A percentile compares a stretch with the other conserved stretches of the same genome.
Conservation (phyloP, 306 rosid species). For the Inga oerstediana region DNA sequence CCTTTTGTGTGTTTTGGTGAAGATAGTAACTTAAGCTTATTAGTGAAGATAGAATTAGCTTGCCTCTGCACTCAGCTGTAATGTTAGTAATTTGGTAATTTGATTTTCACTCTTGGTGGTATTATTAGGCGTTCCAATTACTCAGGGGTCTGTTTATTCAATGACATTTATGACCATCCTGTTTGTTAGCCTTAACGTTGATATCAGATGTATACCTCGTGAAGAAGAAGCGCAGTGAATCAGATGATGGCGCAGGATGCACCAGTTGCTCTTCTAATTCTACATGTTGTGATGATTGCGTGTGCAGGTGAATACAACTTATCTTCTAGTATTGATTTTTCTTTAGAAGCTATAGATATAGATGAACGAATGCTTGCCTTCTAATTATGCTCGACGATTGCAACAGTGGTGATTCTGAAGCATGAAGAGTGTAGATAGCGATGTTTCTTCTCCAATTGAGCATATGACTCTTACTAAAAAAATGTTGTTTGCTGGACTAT, state of each 20-base stretch:
- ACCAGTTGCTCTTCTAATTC: conserved; percentile 56
- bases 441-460: neutral
- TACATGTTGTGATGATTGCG: conserved; percentile 76
- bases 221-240: conserved; percentile 81
- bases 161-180: conserved; percentile 9
- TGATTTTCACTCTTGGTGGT: conserved; percentile 20
- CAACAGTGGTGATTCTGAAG: conserved; percentile 6
- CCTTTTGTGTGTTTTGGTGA: conserved; percentile 23
- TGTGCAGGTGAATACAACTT: conserved; percentile 72
- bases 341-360: neutral
- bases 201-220: conserved; percentile 73
- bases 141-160: neutral
- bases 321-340: conserved; percentile 7
- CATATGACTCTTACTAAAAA: neutral
- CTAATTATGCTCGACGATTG: neutral
- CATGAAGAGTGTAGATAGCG: neutral
- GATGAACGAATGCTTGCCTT: neutral
- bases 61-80: neutral
- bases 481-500: neutral
- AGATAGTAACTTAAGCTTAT: conserved; percentile 12
- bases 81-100: conserved; percentile 28
- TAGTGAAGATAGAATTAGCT: conserved; percentile 15
- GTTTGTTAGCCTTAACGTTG: conserved; percentile 50
- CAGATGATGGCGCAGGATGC: conserved; percentile 80
- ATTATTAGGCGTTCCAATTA: neutral